phyloP scores from a whole-genome alignment of 768 basidiomycete species.

The Leucosporidium creatinivorum region DNA sequence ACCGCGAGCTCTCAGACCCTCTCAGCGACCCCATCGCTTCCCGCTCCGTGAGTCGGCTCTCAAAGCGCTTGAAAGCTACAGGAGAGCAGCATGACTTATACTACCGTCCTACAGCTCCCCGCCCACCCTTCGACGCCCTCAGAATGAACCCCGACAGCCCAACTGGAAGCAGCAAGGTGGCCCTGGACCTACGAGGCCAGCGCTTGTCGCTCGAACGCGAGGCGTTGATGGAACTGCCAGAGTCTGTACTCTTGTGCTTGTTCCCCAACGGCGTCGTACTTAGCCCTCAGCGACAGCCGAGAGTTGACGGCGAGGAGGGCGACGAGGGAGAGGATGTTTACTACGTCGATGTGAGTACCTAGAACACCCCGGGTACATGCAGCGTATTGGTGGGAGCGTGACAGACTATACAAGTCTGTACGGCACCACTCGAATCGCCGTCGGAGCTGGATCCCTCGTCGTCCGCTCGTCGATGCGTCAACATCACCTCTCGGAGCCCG shows the following conservation, averaged over 20 bases:
- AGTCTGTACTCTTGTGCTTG: conserved; percentile 88
- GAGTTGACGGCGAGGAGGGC: conserved; percentile 59
- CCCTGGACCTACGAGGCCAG: conserved; percentile 81
- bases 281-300: conserved; percentile 55
- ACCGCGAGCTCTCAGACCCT: too few relatives aligned
- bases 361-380: too few relatives aligned
- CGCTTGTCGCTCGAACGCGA: conserved; percentile 94
- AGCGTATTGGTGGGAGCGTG: background rate
- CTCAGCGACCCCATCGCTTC: background rate
- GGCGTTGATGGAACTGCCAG: conserved; percentile 95
- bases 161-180: conserved; percentile 43
- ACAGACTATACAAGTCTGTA: too few relatives aligned
- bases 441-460: too few relatives aligned
- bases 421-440: too few relatives aligned
- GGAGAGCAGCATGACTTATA: background rate
- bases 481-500: too few relatives aligned
- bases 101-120: background rate
- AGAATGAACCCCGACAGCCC: background rate
- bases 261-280: conserved; percentile 96
- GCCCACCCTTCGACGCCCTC: background rate
- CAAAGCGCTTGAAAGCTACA: background rate
- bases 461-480: too few relatives aligned
- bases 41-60: background rate
- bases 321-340: conserved; percentile 89
- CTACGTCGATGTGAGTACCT: conserved; percentile 77